Evolutionary conservation across 345 rosid species (phyloP), one percentile per base, ranked within the genome.

Genomic region (Trapa bicornis): DNA sequence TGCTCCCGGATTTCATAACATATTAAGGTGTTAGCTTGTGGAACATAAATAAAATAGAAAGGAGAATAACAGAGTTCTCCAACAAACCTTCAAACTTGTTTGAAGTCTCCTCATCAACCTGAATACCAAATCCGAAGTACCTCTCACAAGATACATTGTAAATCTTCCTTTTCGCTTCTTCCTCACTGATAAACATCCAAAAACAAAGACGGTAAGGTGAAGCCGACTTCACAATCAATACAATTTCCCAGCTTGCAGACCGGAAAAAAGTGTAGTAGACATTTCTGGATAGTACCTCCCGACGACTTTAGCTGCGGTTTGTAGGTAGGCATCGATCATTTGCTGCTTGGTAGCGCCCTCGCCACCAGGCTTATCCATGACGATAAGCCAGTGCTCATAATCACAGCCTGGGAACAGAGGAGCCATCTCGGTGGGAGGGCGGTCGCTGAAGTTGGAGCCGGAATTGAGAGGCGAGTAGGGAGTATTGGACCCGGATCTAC

Each of bases 131-230:
- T 6, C 97, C 99, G 66, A 91, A 79, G 74, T 94, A 94, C 75
- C 96, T 89, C 77, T 91, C 99, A n/a, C 96, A 95, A 0, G 96
- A 95, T 53, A 91, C 96, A 68, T 95, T 95, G 74, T 91, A 95
- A 56, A 95, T 91, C 77, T 83, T 80, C 83, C 82, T 80, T 82
- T 86, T 95, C 0, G 99, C 96, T 75, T 94, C 99, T 74, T 89
- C 97, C 80, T 86, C 93, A 68, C 97, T 94, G 68, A 63, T 14
- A 56, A 50, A 47, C 36, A 67, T 33, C 38, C 70, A 64, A 61
- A 72, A 47, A 57, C 74, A 42, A 29, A 29, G 39, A 10, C 35
- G 12, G 65, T 38, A 63, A 38, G 29, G 2, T 63, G 43, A 41
- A 63, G 11, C n/a, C 43, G 35, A 50, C 0, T 15, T 47, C 37